Percentiles rank a stretch among this genome's conserved stretches.
phyloP scores from a whole-genome alignment of 2,329 filamentous ascomycete species.

The Fusarium paranaense region DNA sequence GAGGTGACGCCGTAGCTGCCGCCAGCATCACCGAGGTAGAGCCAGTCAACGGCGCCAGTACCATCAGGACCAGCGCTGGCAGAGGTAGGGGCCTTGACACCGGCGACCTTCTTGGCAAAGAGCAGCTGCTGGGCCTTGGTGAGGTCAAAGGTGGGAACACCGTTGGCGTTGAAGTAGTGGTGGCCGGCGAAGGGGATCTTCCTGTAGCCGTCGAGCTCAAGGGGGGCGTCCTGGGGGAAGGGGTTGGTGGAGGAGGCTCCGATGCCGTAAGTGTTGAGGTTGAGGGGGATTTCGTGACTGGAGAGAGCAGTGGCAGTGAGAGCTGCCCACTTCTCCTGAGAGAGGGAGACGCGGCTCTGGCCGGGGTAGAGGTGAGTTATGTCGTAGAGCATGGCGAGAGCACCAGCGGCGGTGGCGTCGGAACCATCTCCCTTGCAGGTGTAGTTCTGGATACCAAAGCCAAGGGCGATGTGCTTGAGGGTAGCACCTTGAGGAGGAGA shows the following conservation, averaged over 20 bases:
- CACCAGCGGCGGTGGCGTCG: conserved; percentile 59
- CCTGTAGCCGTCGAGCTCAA: conserved; percentile 52
- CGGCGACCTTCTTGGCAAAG: conserved; percentile 61
- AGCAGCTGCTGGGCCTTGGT: conserved; percentile 51
- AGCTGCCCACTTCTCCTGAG: conserved; percentile 51
- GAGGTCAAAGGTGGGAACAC: conserved; percentile 71
- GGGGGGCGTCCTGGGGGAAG: conserved; percentile 55
- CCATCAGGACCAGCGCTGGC: conserved; percentile 59
- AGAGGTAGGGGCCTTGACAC: conserved; percentile 62
- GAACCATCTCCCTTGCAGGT: conserved; percentile 61
- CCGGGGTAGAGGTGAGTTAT: conserved; percentile 63
- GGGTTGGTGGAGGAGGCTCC: conserved; percentile 60
- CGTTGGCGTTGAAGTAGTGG: conserved; percentile 72
- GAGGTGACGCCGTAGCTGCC: conserved; percentile 51
- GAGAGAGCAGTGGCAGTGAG: conserved; percentile 57
- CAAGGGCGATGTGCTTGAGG: conserved; percentile 68
- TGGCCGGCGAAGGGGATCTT: conserved; percentile 65
- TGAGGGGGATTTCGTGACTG: conserved; percentile 59
- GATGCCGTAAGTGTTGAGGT: conserved; percentile 51
- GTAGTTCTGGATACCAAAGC: conserved; percentile 77
- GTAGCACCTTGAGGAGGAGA: conserved; percentile 51
- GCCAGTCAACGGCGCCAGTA: conserved; percentile 68
- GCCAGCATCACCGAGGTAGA: conserved; percentile 59
- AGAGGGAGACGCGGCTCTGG: conserved; percentile 53
- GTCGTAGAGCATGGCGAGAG: conserved; percentile 71